phyloP scores from a whole-genome alignment of 2,329 filamentous ascomycete genomes.

The Fusarium sp. region DNA sequence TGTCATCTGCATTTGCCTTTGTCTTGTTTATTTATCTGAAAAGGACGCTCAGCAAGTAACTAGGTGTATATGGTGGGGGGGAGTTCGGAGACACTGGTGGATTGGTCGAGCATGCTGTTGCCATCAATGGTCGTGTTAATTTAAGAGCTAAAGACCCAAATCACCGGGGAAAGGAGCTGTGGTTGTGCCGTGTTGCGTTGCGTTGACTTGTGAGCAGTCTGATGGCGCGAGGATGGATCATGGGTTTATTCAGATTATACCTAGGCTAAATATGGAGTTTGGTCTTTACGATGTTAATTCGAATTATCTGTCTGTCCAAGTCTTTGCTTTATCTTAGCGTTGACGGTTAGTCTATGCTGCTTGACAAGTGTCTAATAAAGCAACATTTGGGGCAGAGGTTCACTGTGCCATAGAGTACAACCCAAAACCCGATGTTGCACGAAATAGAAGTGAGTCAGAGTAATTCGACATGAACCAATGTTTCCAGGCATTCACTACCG shows the following conservation, averaged over 20 bases:
- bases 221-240: constrained; percentile 35
- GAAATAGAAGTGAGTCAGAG: not conserved
- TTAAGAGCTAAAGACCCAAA: constrained; percentile 19
- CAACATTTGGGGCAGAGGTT: not conserved
- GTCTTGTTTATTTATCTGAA: constrained; percentile 19
- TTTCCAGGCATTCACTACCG: not conserved
- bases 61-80: constrained; percentile 23
- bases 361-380: not conserved
- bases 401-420: not conserved
- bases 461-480: not conserved
- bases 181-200: not conserved
- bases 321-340: not conserved
- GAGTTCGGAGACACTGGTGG: constrained; percentile 12
- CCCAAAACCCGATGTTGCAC: not conserved
- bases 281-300: constrained; percentile 22
- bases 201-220: constrained; percentile 26
- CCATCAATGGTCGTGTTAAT: constrained; percentile 20
- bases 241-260: constrained; percentile 40
- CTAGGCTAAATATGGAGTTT: constrained; percentile 40
- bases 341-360: not conserved
- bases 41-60: constrained; percentile 26
- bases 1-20: constrained; percentile 19
- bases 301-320: not conserved
- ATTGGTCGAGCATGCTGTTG: constrained; percentile 21
- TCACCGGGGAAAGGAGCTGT: not conserved